These are phyloP conservation scores for Epithele typhae DNA, from an alignment of 768 basidiomycete species.

Conservation along the genomic window DNA sequence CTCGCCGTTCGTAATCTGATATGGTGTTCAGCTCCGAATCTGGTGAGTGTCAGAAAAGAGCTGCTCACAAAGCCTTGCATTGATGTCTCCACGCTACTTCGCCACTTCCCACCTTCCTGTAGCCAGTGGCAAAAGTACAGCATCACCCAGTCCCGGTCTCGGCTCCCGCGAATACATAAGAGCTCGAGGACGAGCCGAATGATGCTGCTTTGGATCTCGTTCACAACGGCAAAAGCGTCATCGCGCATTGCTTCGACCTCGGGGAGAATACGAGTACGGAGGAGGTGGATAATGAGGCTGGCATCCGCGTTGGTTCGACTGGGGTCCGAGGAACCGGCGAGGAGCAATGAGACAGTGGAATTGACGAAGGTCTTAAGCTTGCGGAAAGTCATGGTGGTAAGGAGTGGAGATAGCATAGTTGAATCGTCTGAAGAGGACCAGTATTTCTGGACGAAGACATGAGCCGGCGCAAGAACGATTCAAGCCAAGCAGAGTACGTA, in stretches of 20 bases:
- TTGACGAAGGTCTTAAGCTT: constrained; percentile 40
- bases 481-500: constrained; percentile 22
- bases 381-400: constrained; percentile 42
- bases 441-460: constrained; percentile 35
- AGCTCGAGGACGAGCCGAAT: constrained; percentile 41
- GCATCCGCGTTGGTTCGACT: constrained; percentile 20
- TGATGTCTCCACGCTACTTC: constrained; percentile 34
- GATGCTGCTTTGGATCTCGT: constrained; percentile 36
- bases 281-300: constrained; percentile 30
- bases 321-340: constrained; percentile 15
- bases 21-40: no score
- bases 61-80: constrained; percentile 39
- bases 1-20: constrained; percentile 33
- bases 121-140: constrained; percentile 35
- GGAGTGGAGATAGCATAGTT: constrained; percentile 37
- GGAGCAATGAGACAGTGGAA: constrained; percentile 28
- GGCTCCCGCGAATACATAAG: constrained; percentile 21
- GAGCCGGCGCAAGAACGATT: no score
- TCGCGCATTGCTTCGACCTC: constrained; percentile 40
- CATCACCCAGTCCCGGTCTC: constrained; percentile 13
- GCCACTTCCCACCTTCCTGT: constrained; percentile 37
- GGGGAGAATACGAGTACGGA: constrained; percentile 46
- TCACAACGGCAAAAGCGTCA: constrained; percentile 12
- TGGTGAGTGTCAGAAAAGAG: no score
- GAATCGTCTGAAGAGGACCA: constrained; percentile 39